Evolutionary conservation across 257 asterid species (phyloP).

Genomic region (Petunia axillaris): DNA sequence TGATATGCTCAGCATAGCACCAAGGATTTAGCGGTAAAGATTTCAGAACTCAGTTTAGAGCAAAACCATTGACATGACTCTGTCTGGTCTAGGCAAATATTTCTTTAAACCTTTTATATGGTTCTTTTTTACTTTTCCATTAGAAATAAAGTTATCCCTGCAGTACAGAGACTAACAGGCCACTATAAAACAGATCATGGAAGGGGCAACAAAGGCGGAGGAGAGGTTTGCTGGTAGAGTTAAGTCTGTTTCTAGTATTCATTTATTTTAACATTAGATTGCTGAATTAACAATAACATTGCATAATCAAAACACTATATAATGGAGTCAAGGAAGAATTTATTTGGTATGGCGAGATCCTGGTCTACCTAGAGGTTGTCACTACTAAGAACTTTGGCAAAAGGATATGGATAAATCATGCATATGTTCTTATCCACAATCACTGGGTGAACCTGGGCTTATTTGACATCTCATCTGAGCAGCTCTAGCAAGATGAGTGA

Average conservation of each 20-base stretch:
- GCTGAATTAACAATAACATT: neutral
- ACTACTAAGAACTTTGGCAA: neutral
- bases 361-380: neutral
- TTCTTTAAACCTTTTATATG: neutral
- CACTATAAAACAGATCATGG: neutral
- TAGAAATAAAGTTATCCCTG: neutral
- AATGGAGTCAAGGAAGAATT: neutral
- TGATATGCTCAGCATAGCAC: neutral
- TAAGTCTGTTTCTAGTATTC: neutral
- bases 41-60: slow-evolving; percentile 3
- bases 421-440: neutral
- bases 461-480: neutral
- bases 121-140: neutral
- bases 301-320: neutral
- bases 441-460: neutral
- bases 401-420: neutral
- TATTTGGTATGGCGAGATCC: neutral
- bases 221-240: neutral
- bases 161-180: neutral
- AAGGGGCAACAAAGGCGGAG: neutral
- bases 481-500: neutral
- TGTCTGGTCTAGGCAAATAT: neutral
- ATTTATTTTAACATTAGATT: slow-evolving; percentile 5
- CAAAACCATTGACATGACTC: neutral
- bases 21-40: slow-evolving; percentile 10